Evolutionary conservation across 225 moss, liverwort and hornwort genomes (phyloP).

Genomic region (Marchantia polymorpha): DNA sequence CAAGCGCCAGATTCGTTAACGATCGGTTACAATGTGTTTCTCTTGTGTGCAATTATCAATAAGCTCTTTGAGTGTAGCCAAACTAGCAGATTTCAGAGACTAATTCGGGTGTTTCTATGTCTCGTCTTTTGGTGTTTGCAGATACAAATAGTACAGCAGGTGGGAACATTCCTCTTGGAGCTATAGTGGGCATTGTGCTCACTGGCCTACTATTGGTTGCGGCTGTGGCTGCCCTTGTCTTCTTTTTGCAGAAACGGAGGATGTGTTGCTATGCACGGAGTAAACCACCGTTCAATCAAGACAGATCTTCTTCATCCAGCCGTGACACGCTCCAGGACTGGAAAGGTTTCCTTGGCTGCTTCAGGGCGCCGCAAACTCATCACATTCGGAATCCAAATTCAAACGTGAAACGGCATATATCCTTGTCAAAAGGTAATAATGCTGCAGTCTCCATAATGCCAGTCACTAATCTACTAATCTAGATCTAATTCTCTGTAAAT

Average conservation of each 20-base stretch:
- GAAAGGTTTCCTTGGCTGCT: neutral
- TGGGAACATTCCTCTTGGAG: constrained; percentile 25
- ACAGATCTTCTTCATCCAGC: neutral
- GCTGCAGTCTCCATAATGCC: neutral
- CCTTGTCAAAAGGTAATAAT: constrained; percentile 15
- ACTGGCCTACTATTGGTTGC: constrained; percentile 32
- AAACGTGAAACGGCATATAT: constrained; percentile 8
- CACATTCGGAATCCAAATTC: neutral
- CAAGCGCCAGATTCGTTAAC: too few species aligned
- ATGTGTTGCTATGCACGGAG: constrained; percentile 23
- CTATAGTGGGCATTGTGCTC: constrained; percentile 31
- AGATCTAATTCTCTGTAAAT: neutral
- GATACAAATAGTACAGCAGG: neutral
- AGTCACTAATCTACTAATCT: too few species aligned
- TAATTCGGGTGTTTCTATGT: neutral
- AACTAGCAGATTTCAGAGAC: neutral
- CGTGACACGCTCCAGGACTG: neutral
- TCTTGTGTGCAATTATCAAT: too few species aligned
- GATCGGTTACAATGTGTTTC: too few species aligned
- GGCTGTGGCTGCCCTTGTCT: constrained; percentile 19
- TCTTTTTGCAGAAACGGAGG: constrained; percentile 26
- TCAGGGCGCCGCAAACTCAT: neutral
- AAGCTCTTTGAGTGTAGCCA: too few species aligned
- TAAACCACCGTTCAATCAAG: neutral
- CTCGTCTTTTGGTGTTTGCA: neutral